phyloP scores from a whole-genome alignment of 202 grass and related monocot genomes.

The Hordeum pubiflorum region DNA sequence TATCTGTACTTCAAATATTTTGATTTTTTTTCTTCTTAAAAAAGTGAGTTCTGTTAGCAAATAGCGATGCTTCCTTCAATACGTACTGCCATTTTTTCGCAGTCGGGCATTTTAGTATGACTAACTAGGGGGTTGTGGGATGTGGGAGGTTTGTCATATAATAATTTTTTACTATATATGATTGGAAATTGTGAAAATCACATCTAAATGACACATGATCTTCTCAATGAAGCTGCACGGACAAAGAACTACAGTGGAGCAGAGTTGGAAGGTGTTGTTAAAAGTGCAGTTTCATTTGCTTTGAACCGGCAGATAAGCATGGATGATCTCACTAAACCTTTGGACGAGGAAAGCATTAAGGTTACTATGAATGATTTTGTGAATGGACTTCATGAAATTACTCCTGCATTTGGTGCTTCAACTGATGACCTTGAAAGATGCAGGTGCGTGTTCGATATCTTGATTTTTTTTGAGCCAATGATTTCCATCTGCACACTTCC shows the following conservation, averaged over 20 bases:
- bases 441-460: constrained; percentile 58
- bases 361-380: constrained; percentile 97
- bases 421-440: constrained; percentile 94
- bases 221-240: constrained; percentile 75
- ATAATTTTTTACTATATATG: neutral
- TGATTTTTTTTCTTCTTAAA: neutral
- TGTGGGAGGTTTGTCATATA: neutral
- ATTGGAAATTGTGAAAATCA: constrained; percentile 12
- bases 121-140: constrained; percentile 5
- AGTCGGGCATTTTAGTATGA: neutral
- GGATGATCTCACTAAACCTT: constrained; percentile 85
- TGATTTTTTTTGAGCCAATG: too few relatives aligned
- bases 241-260: constrained; percentile 99
- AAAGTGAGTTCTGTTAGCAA: neutral
- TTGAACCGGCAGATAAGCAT: constrained; percentile 87
- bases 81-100: neutral
- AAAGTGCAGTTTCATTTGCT: constrained; percentile 94
- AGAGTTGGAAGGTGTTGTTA: constrained; percentile 95
- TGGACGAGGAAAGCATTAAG: constrained; percentile 96
- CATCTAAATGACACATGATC: constrained; percentile 15
- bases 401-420: constrained; percentile 89
- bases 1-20: neutral
- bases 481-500: neutral
- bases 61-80: neutral
- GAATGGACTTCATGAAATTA: constrained; percentile 85